Percentiles rank a stretch among this genome's conserved stretches.
phyloP scores from a whole-genome alignment of 164 flowering plant species.

The Berberis thunbergii region DNA sequence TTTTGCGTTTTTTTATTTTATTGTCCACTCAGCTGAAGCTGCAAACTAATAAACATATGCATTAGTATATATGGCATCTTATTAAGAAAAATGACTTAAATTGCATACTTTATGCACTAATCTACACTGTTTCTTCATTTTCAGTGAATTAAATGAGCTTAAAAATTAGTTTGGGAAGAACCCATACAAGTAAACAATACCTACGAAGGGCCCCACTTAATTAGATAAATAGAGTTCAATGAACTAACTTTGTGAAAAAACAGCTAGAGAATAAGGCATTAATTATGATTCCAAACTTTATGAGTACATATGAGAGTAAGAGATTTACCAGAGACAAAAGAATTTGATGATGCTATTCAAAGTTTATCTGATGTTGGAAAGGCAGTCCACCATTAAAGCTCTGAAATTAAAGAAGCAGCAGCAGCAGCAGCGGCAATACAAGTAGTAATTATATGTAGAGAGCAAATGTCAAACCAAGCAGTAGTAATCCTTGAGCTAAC shows the following conservation, averaged over 20 bases:
- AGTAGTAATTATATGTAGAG: not conserved
- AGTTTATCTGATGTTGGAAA: not conserved
- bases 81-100: not conserved
- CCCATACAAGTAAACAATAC: no score
- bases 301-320: no score
- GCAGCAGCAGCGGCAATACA: not conserved
- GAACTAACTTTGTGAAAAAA: no score
- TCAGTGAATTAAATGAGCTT: not conserved
- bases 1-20: constrained; percentile 8
- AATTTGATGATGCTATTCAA: no score
- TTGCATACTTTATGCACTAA: not conserved
- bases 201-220: no score
- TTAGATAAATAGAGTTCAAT: no score
- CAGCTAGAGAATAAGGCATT: no score
- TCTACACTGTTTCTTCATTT: not conserved
- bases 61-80: not conserved
- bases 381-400: constrained; percentile 15
- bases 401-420: not conserved
- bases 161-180: not conserved
- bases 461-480: constrained; percentile 5
- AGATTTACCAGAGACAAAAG: no score
- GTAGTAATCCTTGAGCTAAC: no score
- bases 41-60: not conserved
- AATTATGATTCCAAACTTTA: no score
- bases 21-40: not conserved